Evolutionary conservation across 768 basidiomycete genomes (phyloP).

Genomic region (Suillus hirtellus): DNA sequence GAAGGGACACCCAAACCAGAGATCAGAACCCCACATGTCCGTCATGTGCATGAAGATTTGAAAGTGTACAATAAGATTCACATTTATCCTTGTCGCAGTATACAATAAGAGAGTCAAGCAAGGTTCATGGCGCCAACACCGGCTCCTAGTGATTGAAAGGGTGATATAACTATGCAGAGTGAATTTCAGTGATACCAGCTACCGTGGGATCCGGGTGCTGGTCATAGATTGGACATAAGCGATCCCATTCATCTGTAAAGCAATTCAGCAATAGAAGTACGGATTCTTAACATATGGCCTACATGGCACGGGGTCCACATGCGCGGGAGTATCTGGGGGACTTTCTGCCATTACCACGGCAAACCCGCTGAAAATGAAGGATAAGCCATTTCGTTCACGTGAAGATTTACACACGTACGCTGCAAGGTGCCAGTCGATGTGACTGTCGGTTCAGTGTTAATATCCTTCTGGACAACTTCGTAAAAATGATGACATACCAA

Average conservation of each 20-base stretch:
- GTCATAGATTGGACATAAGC: slow-evolving; percentile 25
- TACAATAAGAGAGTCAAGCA: too few species aligned
- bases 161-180: too few species aligned
- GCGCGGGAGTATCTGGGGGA: slow-evolving; percentile 7
- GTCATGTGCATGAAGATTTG: too few species aligned
- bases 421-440: slow-evolving; percentile 23
- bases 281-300: neutral
- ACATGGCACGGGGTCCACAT: neutral
- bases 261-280: neutral
- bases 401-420: slow-evolving; percentile 8
- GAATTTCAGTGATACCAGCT: too few species aligned
- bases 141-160: too few species aligned
- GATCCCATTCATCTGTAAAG: slow-evolving; percentile 23
- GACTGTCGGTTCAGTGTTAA: slow-evolving; percentile 11
- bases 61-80: too few species aligned
- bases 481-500: slow-evolving; percentile 12
- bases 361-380: slow-evolving; percentile 23
- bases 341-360: slow-evolving; percentile 33
- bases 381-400: neutral
- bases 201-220: neutral
- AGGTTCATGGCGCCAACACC: too few species aligned
- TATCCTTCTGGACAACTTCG: too few species aligned
- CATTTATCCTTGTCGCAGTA: too few species aligned
- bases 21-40: too few species aligned
- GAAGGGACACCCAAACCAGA: too few species aligned